Evolutionary conservation across 768 basidiomycete species (phyloP).

Genomic region (Phlebiopsis flavidoalba): DNA sequence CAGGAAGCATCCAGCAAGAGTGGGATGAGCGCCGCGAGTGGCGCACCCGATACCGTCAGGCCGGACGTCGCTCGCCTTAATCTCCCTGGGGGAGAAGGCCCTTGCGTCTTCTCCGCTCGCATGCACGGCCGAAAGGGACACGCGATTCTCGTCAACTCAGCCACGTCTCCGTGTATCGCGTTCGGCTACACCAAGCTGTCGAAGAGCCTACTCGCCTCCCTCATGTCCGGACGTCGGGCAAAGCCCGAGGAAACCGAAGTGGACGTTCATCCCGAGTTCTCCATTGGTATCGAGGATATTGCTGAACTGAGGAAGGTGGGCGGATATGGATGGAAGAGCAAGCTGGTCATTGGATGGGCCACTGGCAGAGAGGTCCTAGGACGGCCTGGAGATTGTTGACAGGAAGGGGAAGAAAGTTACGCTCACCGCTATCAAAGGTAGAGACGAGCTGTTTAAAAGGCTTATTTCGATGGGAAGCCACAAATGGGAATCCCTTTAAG

Average conservation of each 20-base stretch:
- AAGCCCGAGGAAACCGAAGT: slow-evolving; percentile 1
- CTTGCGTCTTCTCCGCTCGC: slow-evolving; percentile 26
- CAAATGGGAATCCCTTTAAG: slow-evolving; percentile 21
- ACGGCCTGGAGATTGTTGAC: slow-evolving; percentile 26
- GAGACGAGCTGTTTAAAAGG: slow-evolving; percentile 32
- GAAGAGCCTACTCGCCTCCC: slow-evolving; percentile 3
- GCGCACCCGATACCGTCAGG: neutral
- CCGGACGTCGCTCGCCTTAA: slow-evolving; percentile 9
- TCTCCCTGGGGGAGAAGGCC: slow-evolving; percentile 22
- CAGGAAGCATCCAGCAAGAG: neutral
- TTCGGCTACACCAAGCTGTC: slow-evolving; percentile 16
- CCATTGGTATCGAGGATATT: slow-evolving; percentile 26
- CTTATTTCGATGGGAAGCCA: slow-evolving; percentile 24
- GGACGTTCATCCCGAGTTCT: slow-evolving; percentile 22
- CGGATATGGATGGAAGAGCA: slow-evolving; percentile 35
- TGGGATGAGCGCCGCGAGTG: neutral
- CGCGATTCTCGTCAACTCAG: slow-evolving; percentile 24
- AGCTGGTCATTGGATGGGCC: slow-evolving; percentile 31
- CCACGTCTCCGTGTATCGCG: slow-evolving; percentile 28
- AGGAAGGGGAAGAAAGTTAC: slow-evolving; percentile 16
- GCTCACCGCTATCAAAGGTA: slow-evolving; percentile 26
- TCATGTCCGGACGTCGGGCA: neutral
- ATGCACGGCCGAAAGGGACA: slow-evolving; percentile 26
- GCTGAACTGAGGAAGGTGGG: slow-evolving; percentile 28
- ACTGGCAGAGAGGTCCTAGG: slow-evolving; percentile 23